These are phyloP conservation scores for Erythrobasidium hasegawianum DNA, from an alignment of 1,284 basidiomycete species.

Conservation along the genomic window DNA sequence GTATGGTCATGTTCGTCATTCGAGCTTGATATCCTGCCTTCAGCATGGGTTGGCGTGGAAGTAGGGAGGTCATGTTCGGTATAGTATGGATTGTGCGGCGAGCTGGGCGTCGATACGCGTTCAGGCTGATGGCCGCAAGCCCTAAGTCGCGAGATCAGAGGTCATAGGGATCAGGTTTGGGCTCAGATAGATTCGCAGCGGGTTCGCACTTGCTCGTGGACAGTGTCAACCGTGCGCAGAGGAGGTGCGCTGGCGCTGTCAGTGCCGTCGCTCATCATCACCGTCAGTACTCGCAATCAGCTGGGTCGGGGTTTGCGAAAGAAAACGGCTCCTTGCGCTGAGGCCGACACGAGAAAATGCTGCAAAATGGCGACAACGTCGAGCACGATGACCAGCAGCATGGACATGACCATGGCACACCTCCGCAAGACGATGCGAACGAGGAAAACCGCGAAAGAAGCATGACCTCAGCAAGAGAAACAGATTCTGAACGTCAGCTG, in stretches of 20 bases:
- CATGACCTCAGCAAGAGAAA: too few species aligned
- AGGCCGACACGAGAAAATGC: too few species aligned
- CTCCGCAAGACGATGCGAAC: neutral
- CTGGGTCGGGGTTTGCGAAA: too few species aligned
- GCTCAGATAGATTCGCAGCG: too few species aligned
- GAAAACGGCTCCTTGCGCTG: too few species aligned
- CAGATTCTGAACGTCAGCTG: neutral
- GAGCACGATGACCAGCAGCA: neutral
- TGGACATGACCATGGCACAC: neutral
- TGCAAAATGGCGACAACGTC: neutral
- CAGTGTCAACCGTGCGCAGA: conserved; percentile 10
- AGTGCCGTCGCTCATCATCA: too few species aligned
- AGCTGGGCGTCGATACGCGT: conserved; percentile 2
- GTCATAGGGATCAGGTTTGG: too few species aligned
- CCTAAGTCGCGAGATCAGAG: too few species aligned
- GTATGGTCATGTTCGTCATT: neutral
- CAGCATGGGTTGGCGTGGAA: neutral
- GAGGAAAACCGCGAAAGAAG: neutral
- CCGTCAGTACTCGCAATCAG: too few species aligned
- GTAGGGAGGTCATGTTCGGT: conserved; percentile 2
- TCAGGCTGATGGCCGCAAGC: conserved; percentile 15
- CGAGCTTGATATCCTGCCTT: neutral
- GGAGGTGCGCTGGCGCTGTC: neutral
- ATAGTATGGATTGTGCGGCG: neutral
- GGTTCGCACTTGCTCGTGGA: conserved; percentile 24